A percentile compares a stretch with the other conserved stretches of the same genome.
These are phyloP conservation scores for Davidsoniella australis DNA, from an alignment of 2,329 filamentous ascomycete species.

Conservation along the genomic window DNA sequence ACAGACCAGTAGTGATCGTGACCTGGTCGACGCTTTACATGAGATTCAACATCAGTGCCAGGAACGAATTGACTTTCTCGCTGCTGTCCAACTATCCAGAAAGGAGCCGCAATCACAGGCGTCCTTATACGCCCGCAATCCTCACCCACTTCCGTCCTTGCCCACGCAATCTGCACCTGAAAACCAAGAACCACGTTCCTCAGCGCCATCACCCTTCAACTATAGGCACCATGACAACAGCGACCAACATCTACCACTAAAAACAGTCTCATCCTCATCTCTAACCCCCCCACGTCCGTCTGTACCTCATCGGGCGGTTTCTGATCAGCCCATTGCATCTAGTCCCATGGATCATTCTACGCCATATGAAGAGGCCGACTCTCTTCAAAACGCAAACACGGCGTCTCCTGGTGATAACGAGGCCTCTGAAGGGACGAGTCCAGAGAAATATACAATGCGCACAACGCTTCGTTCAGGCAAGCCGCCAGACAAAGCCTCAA, in stretches of 20 bases:
- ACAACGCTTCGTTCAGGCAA: slow-evolving; percentile 40
- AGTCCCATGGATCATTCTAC: not conserved
- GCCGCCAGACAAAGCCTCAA: slow-evolving; percentile 25
- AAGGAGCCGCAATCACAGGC: slow-evolving; percentile 14
- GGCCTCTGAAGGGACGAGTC: slow-evolving; percentile 22
- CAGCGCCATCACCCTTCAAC: too few species aligned
- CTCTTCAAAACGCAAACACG: not conserved
- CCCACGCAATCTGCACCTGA: not conserved
- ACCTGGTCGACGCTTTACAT: slow-evolving; percentile 62
- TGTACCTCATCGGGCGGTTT: slow-evolving; percentile 13
- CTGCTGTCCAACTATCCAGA: slow-evolving; percentile 56
- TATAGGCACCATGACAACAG: too few species aligned
- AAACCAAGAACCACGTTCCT: not conserved
- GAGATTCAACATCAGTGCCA: slow-evolving; percentile 83
- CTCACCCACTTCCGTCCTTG: not conserved
- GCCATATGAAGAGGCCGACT: not conserved
- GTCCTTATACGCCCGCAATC: not conserved
- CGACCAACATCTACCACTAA: too few species aligned
- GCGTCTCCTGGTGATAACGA: slow-evolving; percentile 23
- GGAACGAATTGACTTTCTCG: slow-evolving; percentile 76
- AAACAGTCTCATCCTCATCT: too few species aligned
- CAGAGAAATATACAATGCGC: slow-evolving; percentile 44
- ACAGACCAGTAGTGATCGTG: slow-evolving; percentile 16
- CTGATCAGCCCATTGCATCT: slow-evolving; percentile 1
- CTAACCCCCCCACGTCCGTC: not conserved